phyloP scores from a whole-genome alignment of 2,329 filamentous ascomycete species.

The Penicillium hesseltinei region DNA sequence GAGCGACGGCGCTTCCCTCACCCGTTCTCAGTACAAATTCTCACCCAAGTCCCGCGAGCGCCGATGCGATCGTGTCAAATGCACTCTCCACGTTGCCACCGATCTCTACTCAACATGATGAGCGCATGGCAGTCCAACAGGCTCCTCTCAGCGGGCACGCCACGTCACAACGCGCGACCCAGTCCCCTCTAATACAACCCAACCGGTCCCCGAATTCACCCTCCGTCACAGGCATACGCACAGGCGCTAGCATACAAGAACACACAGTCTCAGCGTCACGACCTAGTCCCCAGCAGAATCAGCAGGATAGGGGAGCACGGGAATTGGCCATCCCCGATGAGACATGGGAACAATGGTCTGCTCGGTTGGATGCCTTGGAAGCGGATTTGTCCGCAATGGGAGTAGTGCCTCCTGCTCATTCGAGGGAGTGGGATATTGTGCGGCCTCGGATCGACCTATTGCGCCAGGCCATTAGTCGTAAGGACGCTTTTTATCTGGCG shows the following conservation, averaged over 20 bases:
- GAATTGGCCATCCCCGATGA: not conserved
- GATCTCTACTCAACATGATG: not conserved
- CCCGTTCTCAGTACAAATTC: conserved; percentile 31
- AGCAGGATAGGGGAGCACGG: not conserved
- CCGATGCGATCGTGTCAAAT: conserved; percentile 6
- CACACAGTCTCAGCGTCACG: not conserved
- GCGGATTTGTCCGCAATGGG: not conserved
- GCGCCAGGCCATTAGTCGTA: conserved; percentile 52
- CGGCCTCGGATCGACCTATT: conserved; percentile 55
- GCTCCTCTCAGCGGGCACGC: not conserved
- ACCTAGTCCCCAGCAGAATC: not conserved
- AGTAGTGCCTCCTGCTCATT: not conserved
- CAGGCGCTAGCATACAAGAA: not conserved
- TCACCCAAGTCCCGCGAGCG: conserved; percentile 26
- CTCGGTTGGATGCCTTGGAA: not conserved
- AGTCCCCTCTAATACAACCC: not conserved
- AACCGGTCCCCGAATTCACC: not conserved
- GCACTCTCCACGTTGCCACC: not conserved
- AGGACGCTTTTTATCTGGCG: conserved; percentile 64
- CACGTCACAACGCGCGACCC: not conserved
- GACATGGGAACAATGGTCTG: conserved; percentile 15
- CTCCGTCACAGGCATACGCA: not conserved
- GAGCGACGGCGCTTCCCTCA: conserved; percentile 25
- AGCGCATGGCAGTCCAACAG: conserved; percentile 4
- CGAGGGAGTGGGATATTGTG: not conserved